Percentiles rank a stretch among this genome's conserved stretches.
phyloP scores from a whole-genome alignment of 1,139 yeast genomes.

The Kodamaea plutei region DNA sequence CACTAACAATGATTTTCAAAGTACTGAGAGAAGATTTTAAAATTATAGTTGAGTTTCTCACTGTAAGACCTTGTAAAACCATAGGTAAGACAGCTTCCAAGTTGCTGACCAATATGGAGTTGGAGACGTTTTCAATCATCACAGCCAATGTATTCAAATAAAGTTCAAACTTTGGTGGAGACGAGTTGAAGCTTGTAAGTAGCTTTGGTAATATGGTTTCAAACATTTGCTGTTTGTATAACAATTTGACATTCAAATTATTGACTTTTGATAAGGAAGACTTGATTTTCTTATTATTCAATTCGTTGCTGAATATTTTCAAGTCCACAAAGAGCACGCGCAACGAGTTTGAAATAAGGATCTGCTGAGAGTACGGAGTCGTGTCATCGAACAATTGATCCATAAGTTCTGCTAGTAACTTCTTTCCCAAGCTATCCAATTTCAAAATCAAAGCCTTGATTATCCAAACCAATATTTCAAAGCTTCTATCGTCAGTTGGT shows the following conservation, averaged over 20 bases:
- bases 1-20: slow-evolving; percentile 49
- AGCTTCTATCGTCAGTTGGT: slow-evolving; percentile 4
- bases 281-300: slow-evolving; percentile 20
- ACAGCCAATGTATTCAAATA: slow-evolving; percentile 65
- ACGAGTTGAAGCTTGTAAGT: slow-evolving; percentile 30
- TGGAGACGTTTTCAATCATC: slow-evolving; percentile 62
- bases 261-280: slow-evolving; percentile 41
- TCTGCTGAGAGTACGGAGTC: slow-evolving; percentile 5
- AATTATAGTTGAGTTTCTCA: slow-evolving; percentile 35
- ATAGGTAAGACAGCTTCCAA: slow-evolving; percentile 64
- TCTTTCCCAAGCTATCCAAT: slow-evolving; percentile 47
- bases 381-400: slow-evolving; percentile 9
- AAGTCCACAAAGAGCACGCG: slow-evolving; percentile 66
- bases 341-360: slow-evolving; percentile 47
- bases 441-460: slow-evolving; percentile 65
- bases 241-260: slow-evolving; percentile 55
- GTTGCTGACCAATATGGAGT: slow-evolving; percentile 57
- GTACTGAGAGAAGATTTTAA: slow-evolving; percentile 62
- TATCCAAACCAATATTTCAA: slow-evolving; percentile 66
- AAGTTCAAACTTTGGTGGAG: slow-evolving; percentile 24
- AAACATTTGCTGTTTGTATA: slow-evolving; percentile 79
- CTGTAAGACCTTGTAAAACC: slow-evolving; percentile 58
- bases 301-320: slow-evolving; percentile 47
- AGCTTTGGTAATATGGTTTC: slow-evolving; percentile 50
- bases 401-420: slow-evolving; percentile 31